Evolutionary conservation across 176 grass and related monocot genomes (phyloP).

Genomic region (Alopecurus myosuroides): DNA sequence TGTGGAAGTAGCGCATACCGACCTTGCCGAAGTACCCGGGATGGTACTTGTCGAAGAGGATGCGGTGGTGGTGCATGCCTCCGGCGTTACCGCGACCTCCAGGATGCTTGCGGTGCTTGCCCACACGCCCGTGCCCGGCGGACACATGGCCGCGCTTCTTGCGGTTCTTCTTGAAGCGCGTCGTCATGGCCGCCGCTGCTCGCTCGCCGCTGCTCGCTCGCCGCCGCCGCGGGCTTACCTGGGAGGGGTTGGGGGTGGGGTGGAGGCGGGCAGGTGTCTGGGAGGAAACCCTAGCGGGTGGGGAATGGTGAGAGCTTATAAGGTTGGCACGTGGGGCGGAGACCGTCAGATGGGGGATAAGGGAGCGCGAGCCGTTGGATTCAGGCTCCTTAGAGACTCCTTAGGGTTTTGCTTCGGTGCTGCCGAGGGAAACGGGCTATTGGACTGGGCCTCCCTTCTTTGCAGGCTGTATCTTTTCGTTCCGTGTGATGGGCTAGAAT

Average conservation of each 20-base stretch:
- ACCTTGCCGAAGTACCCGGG: slow-evolving; percentile 92
- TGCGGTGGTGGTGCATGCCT: slow-evolving; percentile 97
- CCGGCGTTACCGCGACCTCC: slow-evolving; percentile 90
- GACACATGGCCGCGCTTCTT: slow-evolving; percentile 95
- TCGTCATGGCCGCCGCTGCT: slow-evolving; percentile 56
- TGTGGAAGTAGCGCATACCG: slow-evolving; percentile 96
- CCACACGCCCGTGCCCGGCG: slow-evolving; percentile 81
- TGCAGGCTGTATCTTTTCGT: too few relatives aligned
- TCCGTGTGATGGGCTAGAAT: not conserved
- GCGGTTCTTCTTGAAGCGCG: slow-evolving; percentile 86
- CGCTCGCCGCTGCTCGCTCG: slow-evolving; percentile 13
- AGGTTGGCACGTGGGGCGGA: not conserved
- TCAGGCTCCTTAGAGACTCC: too few relatives aligned
- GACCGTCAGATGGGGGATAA: slow-evolving; percentile 22
- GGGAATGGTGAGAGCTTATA: slow-evolving; percentile 13
- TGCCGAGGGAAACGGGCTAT: not conserved
- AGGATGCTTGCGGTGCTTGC: slow-evolving; percentile 96
- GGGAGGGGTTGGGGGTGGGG: not conserved
- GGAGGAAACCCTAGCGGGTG: slow-evolving; percentile 28
- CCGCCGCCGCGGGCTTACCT: slow-evolving; percentile 27
- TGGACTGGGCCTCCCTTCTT: not conserved
- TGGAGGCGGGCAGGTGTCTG: slow-evolving; percentile 17
- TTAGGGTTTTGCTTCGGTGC: slow-evolving; percentile 20
- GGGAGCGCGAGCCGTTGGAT: not conserved
- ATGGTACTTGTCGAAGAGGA: slow-evolving; percentile 98